phyloP scores from a whole-genome alignment of 495 filamentous ascomycete species.

The Penicillium crystallinum region DNA sequence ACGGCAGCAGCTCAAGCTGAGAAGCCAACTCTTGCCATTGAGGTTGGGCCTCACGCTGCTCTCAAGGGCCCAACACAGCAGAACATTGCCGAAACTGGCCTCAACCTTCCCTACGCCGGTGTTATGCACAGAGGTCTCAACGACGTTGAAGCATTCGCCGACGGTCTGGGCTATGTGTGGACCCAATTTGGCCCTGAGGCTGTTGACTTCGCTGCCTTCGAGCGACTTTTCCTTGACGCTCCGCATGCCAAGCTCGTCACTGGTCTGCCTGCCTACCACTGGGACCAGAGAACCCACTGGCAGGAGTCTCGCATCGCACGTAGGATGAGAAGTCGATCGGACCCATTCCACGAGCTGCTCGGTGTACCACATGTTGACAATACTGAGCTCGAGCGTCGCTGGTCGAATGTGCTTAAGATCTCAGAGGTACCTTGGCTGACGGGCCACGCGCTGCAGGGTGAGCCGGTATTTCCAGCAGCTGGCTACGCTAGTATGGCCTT shows the following conservation, averaged over 20 bases:
- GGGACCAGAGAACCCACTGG: constrained; percentile 44
- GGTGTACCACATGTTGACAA: constrained; percentile 12
- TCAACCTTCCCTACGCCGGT: constrained; percentile 32
- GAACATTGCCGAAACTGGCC: constrained; percentile 14
- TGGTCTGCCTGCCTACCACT: constrained; percentile 44
- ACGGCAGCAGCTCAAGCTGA: neutral
- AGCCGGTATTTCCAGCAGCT: constrained; percentile 52
- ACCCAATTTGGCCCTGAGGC: constrained; percentile 1
- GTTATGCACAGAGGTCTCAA: constrained; percentile 13
- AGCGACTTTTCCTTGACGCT: neutral
- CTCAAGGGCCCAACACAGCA: constrained; percentile 33
- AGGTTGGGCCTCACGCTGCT: constrained; percentile 49
- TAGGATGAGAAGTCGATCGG: too few species aligned
- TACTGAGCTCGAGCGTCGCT: constrained; percentile 12
- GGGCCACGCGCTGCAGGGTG: constrained; percentile 31
- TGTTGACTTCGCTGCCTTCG: neutral
- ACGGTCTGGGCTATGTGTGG: constrained; percentile 47
- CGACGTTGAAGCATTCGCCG: constrained; percentile 32
- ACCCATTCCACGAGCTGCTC: constrained; percentile 21
- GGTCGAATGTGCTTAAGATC: constrained; percentile 24
- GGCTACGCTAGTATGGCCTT: constrained; percentile 54
- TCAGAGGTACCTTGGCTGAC: constrained; percentile 32
- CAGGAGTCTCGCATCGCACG: constrained; percentile 42
- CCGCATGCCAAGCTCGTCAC: neutral
- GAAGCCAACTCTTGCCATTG: constrained; percentile 23